Percentiles rank a stretch among this genome's conserved stretches.
Conservation (phyloP, 2,329 filamentous ascomycete genomes). For the Xylaria sp. region DNA sequence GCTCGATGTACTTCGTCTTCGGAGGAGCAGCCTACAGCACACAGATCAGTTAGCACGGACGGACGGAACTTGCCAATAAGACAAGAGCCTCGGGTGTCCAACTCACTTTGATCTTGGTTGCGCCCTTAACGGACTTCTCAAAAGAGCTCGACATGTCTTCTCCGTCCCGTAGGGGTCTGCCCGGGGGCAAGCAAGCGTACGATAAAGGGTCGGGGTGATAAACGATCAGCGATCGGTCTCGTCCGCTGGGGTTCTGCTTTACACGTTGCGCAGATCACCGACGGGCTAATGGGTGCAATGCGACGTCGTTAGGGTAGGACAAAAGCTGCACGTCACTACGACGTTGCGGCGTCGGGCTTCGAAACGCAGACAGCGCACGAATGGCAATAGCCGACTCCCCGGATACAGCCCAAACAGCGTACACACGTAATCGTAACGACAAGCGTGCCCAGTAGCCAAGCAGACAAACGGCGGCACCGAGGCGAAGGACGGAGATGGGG, state of each 20-base stretch:
- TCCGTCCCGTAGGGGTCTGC: not conserved
- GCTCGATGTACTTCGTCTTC: conserved; percentile 99
- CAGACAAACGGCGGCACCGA: not conserved
- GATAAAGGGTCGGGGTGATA: conserved; percentile 13
- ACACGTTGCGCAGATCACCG: conserved; percentile 9
- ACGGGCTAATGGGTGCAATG: conserved; percentile 8
- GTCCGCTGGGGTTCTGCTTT: conserved; percentile 1
- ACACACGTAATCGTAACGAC: not conserved
- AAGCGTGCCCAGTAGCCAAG: not conserved
- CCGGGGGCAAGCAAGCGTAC: not conserved
- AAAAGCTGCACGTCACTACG: conserved; percentile 16
- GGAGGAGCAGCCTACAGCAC: conserved; percentile 79
- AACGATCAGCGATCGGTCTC: conserved; percentile 10
- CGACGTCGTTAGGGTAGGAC: conserved; percentile 25
- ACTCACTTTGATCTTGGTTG: conserved; percentile 92
- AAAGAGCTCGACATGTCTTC: conserved; percentile 80
- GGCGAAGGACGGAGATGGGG: not conserved
- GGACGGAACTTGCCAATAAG: not conserved
- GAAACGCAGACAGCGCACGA: conserved; percentile 6
- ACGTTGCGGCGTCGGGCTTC: conserved; percentile 1
- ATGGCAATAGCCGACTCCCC: not conserved
- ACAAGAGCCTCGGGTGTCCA: not conserved
- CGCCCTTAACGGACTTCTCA: conserved; percentile 99
- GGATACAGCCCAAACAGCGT: not conserved
- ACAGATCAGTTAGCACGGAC: conserved; percentile 27